Evolutionary conservation across 106 monocot genomes (phyloP).

Genomic region (Dactylorhiza incarnata): DNA sequence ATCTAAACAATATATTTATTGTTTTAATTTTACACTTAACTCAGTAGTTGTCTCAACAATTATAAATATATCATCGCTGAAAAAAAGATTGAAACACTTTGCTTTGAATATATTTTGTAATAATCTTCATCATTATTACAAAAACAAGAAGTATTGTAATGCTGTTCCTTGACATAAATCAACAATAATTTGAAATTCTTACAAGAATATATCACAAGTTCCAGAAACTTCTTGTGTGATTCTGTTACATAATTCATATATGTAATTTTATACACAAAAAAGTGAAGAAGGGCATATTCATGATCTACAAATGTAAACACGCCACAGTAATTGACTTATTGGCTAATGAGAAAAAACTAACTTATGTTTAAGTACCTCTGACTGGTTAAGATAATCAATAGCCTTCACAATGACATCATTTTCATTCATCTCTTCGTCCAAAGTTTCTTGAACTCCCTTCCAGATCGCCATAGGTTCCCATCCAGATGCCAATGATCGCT

Average conservation of each 20-base stretch:
- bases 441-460: constrained; percentile 68
- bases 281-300: not conserved
- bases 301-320: not conserved
- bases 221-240: not conserved
- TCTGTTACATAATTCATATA: not conserved
- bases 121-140: too few species aligned
- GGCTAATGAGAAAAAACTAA: not conserved
- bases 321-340: not conserved
- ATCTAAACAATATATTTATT: too few species aligned
- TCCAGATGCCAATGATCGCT: constrained; percentile 48
- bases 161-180: too few species aligned
- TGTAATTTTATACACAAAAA: too few species aligned
- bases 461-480: constrained; percentile 83
- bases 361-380: constrained; percentile 47
- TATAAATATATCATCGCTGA: too few species aligned
- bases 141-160: too few species aligned
- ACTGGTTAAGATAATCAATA: constrained; percentile 44
- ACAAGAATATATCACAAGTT: not conserved
- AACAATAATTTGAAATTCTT: too few species aligned
- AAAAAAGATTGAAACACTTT: too few species aligned
- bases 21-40: too few species aligned
- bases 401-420: constrained; percentile 45
- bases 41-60: too few species aligned
- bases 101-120: too few species aligned
- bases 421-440: constrained; percentile 41